Evolutionary conservation across 2,329 filamentous ascomycete genomes (phyloP).

Genomic region (Onygena corvina): DNA sequence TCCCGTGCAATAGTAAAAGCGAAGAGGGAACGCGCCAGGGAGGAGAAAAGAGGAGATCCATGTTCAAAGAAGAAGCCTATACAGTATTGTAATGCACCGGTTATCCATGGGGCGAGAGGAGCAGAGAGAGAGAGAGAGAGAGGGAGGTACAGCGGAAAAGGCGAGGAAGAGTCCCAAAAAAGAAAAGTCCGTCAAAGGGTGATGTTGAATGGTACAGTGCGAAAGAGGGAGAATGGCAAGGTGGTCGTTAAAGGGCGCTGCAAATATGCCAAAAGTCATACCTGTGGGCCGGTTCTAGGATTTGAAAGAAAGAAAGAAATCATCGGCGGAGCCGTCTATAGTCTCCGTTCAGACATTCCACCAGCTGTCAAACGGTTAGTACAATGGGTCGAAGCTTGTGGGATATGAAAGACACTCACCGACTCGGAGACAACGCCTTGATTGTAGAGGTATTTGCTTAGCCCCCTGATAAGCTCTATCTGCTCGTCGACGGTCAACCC

Average conservation of each 20-base stretch:
- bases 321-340: conserved; percentile 21
- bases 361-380: conserved; percentile 22
- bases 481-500: conserved; percentile 82
- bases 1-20: neutral
- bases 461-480: conserved; percentile 57
- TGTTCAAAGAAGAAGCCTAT: conserved; percentile 6
- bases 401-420: conserved; percentile 28
- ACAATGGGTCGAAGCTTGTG: neutral
- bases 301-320: neutral
- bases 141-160: neutral
- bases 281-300: neutral
- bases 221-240: neutral
- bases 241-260: neutral
- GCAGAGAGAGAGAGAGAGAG: neutral
- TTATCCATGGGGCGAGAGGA: neutral
- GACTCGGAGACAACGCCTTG: conserved; percentile 46
- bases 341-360: conserved; percentile 29
- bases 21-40: neutral
- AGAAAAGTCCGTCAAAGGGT: neutral
- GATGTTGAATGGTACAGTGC: conserved; percentile 2
- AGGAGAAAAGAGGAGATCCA: neutral
- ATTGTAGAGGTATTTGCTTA: conserved; percentile 53
- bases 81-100: conserved; percentile 7
- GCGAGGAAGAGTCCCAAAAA: neutral
- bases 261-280: neutral